phyloP scores from a whole-genome alignment of 805 yeast species.

The Wickerhamomyces rabaulensis region DNA sequence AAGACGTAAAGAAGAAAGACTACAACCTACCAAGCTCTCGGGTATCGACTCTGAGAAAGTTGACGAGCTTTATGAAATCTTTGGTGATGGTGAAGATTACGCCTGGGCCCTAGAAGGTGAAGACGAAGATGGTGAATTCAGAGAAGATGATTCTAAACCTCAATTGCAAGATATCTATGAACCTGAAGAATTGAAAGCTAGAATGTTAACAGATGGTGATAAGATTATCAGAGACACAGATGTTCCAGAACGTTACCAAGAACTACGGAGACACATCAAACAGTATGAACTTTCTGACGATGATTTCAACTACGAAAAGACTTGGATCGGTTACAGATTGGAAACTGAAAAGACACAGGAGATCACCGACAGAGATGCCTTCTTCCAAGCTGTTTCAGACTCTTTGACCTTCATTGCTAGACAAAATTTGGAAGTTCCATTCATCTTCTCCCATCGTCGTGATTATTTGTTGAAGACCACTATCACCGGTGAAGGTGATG shows the following conservation, averaged over 20 bases:
- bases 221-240: constrained; percentile 82
- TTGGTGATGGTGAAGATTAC: constrained; percentile 95
- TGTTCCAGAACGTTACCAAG: constrained; percentile 89
- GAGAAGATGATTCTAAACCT: constrained; percentile 36
- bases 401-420: constrained; percentile 67
- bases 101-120: constrained; percentile 98
- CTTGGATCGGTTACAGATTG: constrained; percentile 73
- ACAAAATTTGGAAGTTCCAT: constrained; percentile 87
- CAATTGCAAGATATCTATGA: constrained; percentile 89
- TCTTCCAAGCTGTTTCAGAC: constrained; percentile 64
- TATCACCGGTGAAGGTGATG: constrained; percentile 38
- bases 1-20: constrained; percentile 41
- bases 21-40: constrained; percentile 50
- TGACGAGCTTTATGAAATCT: constrained; percentile 89
- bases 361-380: constrained; percentile 30
- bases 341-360: constrained; percentile 47
- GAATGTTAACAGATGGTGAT: constrained; percentile 89
- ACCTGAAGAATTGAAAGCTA: constrained; percentile 85
- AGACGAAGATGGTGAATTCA: constrained; percentile 41
- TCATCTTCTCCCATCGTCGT: constrained; percentile 92
- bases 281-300: constrained; percentile 63
- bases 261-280: constrained; percentile 57
- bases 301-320: constrained; percentile 67
- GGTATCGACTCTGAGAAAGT: constrained; percentile 82
- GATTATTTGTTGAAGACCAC: constrained; percentile 69